Conservation (phyloP, 106 monocot genomes). For the Acanthochlamys bracteata region DNA sequence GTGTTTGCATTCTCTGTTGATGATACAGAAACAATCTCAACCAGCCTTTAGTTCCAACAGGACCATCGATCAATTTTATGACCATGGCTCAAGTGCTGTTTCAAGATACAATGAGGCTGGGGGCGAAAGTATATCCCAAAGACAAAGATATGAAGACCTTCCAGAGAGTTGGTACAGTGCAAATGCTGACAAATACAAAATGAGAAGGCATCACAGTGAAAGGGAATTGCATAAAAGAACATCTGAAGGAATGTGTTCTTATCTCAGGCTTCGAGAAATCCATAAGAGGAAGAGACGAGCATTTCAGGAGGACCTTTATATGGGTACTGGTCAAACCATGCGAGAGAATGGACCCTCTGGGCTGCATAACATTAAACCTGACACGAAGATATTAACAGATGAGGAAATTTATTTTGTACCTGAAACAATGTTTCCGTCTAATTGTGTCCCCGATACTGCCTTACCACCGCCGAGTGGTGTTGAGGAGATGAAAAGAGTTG, state of each 20-base stretch:
- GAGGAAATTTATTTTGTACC: conserved; percentile 60
- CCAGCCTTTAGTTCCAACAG: conserved; percentile 22
- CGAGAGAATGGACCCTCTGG: conserved; percentile 27
- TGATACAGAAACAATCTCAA: conserved; percentile 49
- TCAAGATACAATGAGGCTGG: conserved; percentile 36
- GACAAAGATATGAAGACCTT: conserved; percentile 43
- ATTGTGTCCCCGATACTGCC: conserved; percentile 77
- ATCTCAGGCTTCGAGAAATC: conserved; percentile 32
- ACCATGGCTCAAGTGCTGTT: conserved; percentile 22
- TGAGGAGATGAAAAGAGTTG: conserved; percentile 40
- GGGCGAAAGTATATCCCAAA: conserved; percentile 23
- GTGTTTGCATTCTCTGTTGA: neutral
- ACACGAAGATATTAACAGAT: conserved; percentile 26
- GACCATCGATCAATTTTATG: conserved; percentile 23
- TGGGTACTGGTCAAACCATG: conserved; percentile 5
- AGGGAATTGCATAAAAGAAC: conserved; percentile 65
- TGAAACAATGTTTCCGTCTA: conserved; percentile 77
- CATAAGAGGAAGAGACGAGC: conserved; percentile 58
- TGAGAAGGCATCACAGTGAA: conserved; percentile 35
- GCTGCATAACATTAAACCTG: conserved; percentile 18
- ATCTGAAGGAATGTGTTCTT: conserved; percentile 77
- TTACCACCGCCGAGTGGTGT: conserved; percentile 26
- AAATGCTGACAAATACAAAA: conserved; percentile 41
- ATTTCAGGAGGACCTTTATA: conserved; percentile 24
- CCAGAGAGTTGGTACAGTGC: conserved; percentile 67